Evolutionary conservation across 371 early-diverging fungal species (phyloP).

Genomic region (Saksenaea oblongispora): DNA sequence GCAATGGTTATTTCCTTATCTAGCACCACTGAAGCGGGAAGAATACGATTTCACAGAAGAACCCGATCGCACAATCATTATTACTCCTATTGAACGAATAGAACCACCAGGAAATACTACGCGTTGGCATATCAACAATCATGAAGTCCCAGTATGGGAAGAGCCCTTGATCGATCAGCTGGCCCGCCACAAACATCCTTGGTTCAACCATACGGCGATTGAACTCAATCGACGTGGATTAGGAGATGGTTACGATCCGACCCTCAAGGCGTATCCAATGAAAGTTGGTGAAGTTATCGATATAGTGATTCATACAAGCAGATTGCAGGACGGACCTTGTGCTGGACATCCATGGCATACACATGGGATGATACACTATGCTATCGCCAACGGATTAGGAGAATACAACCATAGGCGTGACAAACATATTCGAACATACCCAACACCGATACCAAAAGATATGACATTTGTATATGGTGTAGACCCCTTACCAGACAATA

Average conservation of each 20-base stretch:
- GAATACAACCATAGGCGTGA: slow-evolving; percentile 27
- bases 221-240: slow-evolving; percentile 5
- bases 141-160: slow-evolving; percentile 5
- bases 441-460: slow-evolving; percentile 28
- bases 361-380: slow-evolving; percentile 40
- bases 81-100: slow-evolving; percentile 9
- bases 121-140: slow-evolving; percentile 22
- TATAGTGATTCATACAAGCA: slow-evolving; percentile 34
- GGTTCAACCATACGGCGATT: slow-evolving; percentile 16
- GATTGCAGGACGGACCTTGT: slow-evolving; percentile 14
- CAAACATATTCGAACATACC: slow-evolving; percentile 25
- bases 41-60: slow-evolving; percentile 10
- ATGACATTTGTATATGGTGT: slow-evolving; percentile 32
- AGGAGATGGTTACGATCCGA: slow-evolving; percentile 18
- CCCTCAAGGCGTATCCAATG: slow-evolving; percentile 26
- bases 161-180: slow-evolving; percentile 13
- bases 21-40: neutral
- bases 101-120: slow-evolving; percentile 8
- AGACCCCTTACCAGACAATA: neutral
- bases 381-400: slow-evolving; percentile 35
- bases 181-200: neutral
- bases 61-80: slow-evolving; percentile 18
- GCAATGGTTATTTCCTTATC: slow-evolving; percentile 18
- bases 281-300: slow-evolving; percentile 27
- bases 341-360: slow-evolving; percentile 48